These are phyloP conservation scores for Penicillium sp. DNA, from an alignment of 2,329 filamentous ascomycete species.

Conservation along the genomic window DNA sequence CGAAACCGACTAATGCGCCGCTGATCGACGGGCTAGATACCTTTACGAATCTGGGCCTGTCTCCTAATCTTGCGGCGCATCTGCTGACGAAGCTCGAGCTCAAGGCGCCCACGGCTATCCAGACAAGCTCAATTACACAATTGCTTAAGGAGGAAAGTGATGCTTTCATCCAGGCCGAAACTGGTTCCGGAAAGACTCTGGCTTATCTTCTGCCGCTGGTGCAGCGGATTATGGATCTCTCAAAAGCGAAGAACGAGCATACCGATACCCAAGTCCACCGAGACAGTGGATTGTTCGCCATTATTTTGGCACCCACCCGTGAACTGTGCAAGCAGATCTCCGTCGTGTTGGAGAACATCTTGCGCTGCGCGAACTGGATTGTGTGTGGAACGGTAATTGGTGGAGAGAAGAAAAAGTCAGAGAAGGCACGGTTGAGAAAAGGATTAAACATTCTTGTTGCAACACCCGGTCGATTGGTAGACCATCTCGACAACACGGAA, in stretches of 20 bases:
- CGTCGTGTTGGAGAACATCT: slow-evolving; percentile 75
- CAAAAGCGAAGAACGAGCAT: slow-evolving; percentile 45
- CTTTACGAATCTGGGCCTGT: slow-evolving; percentile 82
- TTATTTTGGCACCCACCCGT: slow-evolving; percentile 89
- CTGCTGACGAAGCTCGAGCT: slow-evolving; percentile 80
- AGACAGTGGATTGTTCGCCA: slow-evolving; percentile 86
- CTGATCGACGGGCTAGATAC: slow-evolving; percentile 78
- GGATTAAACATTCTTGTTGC: slow-evolving; percentile 94
- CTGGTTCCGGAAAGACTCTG: slow-evolving; percentile 93
- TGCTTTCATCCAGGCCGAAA: slow-evolving; percentile 95
- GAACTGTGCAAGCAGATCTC: slow-evolving; percentile 95
- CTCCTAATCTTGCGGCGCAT: slow-evolving; percentile 74
- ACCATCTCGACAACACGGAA: slow-evolving; percentile 91
- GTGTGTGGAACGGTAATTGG: slow-evolving; percentile 82
- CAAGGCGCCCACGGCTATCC: slow-evolving; percentile 90
- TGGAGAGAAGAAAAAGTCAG: slow-evolving; percentile 72
- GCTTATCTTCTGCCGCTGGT: slow-evolving; percentile 94
- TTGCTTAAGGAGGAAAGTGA: slow-evolving; percentile 78
- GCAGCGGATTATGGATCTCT: slow-evolving; percentile 78
- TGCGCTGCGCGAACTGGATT: slow-evolving; percentile 90
- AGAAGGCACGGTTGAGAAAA: slow-evolving; percentile 90
- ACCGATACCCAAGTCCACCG: slow-evolving; percentile 63
- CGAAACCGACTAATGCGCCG: slow-evolving; percentile 83
- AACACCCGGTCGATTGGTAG: slow-evolving; percentile 84
- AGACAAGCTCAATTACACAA: slow-evolving; percentile 81